Base-by-base conservation (phyloP, 345 rosid species). In the Pistacia vera region DNA sequence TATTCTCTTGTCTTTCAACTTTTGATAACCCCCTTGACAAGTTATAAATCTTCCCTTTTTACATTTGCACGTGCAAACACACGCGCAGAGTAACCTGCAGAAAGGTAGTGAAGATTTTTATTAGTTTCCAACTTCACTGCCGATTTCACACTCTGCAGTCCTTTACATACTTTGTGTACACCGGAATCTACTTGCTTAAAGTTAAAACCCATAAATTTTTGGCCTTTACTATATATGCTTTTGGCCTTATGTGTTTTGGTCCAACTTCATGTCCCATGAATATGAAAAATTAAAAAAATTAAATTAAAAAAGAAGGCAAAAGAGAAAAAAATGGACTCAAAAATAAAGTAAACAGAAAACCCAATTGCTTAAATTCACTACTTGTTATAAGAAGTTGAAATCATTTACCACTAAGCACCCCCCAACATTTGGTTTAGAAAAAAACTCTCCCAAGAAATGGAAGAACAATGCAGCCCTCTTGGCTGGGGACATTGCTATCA, bases 381-480 rank as follows among this genome's bases (percentile, higher is more conserved):
- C 77, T 61, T 30, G 33, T 30, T 84, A 82, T 75, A 85, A 83
- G 75, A 81, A 66, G 84, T 62, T 17, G 36, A 52, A 75, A 75
- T 33, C 17, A 70, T 35, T 46, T 52, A 46, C 48, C 38, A 63
- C 6, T 44, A 63, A 52, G 2, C 66, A 67, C 12, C 66, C 33
- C 70, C 18, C 75, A n/a, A 1, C 22, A 25, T 5, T 10, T 48
- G 46, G 44, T 62, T 67, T 62, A 75, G 52, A 5, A 63, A 17
- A 41, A 41, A 38, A 38, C 0, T 41, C 55, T 41, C 54, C 58
- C 5, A 20, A 38, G 25, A 70, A 62, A 88, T 88, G 91, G 89
- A 86, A 38, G 87, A 84, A 41, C 79, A 83, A 72, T 84, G 80
- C 69, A 81, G 81, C 56, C 82, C 83, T 74, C 78, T 82, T 10